Conservation (phyloP, 2,329 filamentous ascomycete species). For the Trichoderma aggressivum region DNA sequence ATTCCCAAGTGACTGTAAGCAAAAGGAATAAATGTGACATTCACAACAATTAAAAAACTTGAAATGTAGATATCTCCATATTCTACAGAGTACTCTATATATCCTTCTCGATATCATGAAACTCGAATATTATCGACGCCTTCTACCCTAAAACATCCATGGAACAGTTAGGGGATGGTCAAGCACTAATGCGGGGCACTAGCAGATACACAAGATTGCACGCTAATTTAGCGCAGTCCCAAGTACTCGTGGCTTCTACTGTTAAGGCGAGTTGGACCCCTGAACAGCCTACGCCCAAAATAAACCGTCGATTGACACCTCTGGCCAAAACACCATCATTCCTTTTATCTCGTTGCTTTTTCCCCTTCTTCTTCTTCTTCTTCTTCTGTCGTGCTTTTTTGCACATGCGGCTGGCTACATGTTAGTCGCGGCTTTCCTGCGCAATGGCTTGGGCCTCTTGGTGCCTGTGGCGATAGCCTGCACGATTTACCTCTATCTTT, state of each 20-base stretch:
- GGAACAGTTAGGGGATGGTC: not conserved
- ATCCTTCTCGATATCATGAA: not conserved
- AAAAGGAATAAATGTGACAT: not conserved
- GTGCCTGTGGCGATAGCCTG: constrained; percentile 64
- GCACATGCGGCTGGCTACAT: constrained; percentile 46
- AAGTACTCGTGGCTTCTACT: not conserved
- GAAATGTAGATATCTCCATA: too few species aligned
- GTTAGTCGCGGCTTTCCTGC: constrained; percentile 51
- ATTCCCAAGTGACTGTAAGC: not conserved
- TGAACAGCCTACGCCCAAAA: not conserved
- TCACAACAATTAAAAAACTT: not conserved
- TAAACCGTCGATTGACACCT: not conserved
- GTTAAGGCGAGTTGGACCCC: constrained; percentile 7
- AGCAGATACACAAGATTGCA: not conserved
- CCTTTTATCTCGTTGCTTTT: not conserved
- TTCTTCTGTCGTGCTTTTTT: not conserved
- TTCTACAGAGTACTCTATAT: not conserved
- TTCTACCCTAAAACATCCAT: not conserved
- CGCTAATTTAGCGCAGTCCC: too few species aligned
- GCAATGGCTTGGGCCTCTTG: constrained; percentile 53
- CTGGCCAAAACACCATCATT: not conserved
- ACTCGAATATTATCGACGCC: too few species aligned
- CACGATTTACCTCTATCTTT: constrained; percentile 81
- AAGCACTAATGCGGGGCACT: constrained; percentile 12
- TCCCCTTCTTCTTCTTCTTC: not conserved